These are phyloP conservation scores for Rhodotorula graminis DNA, from an alignment of 768 basidiomycete genomes.

Conservation along the genomic window DNA sequence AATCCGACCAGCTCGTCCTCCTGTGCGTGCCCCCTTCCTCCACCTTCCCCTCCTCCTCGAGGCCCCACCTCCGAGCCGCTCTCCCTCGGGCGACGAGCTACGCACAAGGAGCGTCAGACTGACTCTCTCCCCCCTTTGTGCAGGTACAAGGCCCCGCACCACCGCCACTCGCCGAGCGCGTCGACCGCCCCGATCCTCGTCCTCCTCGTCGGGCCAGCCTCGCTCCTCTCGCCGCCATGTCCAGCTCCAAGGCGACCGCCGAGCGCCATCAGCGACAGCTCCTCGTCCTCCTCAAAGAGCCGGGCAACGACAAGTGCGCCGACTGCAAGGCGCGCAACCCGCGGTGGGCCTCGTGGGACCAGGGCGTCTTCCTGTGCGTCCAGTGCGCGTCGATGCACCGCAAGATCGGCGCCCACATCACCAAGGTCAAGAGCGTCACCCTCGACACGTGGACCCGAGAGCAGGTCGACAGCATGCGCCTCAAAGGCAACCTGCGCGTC, in stretches of 20 bases:
- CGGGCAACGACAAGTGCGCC: conserved; percentile 86
- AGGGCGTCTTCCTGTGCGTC: conserved; percentile 84
- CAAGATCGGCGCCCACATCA: conserved; percentile 87
- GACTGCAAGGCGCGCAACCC: conserved; percentile 75
- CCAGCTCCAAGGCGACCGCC: conserved; percentile 14
- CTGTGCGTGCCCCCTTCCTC: no score
- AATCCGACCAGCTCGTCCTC: no score
- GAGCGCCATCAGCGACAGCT: conserved; percentile 54
- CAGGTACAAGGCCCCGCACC: no score
- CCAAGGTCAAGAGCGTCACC: conserved; percentile 92
- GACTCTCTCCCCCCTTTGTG: no score
- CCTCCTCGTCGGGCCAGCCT: no score
- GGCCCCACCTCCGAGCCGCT: no score
- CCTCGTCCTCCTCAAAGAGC: conserved; percentile 62
- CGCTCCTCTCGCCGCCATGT: conserved; percentile 1
- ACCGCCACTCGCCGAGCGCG: not conserved
- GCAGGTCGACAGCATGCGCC: conserved; percentile 76
- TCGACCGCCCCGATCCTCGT: not conserved
- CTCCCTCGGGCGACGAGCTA: no score
- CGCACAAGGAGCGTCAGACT: no score
- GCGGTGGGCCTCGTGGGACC: conserved; percentile 82
- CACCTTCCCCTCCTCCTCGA: no score
- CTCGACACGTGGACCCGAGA: conserved; percentile 84
- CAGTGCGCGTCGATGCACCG: conserved; percentile 87
- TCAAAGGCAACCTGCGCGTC: conserved; percentile 73